Percentiles rank a stretch among this genome's conserved stretches.
Evolutionary conservation across 192 early-diverging fungal species (phyloP).

Genomic region (Backusella circina): DNA sequence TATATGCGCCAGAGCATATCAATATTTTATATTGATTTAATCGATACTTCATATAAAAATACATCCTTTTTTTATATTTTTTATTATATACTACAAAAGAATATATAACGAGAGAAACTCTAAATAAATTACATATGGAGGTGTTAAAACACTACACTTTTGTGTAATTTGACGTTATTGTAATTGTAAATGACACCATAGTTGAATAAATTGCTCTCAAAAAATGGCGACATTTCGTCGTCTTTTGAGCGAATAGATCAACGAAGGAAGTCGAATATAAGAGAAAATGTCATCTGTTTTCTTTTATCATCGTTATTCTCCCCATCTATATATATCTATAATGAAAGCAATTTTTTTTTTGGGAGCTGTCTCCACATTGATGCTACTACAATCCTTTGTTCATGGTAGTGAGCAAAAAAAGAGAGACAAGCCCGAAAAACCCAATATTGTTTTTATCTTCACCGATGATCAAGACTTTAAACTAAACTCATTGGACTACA

Average conservation of each 20-base stretch:
- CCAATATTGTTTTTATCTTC: slow-evolving; percentile 65
- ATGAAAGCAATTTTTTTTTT: not conserved
- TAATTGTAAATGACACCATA: slow-evolving; percentile 1
- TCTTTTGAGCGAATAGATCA: not conserved
- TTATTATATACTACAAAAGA: too few relatives aligned
- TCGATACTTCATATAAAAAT: too few relatives aligned
- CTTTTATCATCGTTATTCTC: not conserved
- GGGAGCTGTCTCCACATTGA: not conserved
- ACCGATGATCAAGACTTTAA: slow-evolving; percentile 63
- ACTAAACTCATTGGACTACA: slow-evolving; percentile 53
- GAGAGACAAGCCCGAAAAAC: slow-evolving; percentile 11
- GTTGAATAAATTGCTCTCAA: not conserved
- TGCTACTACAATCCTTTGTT: not conserved
- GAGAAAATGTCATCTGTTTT: not conserved
- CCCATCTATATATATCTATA: not conserved
- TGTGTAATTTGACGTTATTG: too few relatives aligned
- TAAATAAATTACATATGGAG: too few relatives aligned
- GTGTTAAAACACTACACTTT: too few relatives aligned
- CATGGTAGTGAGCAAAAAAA: not conserved
- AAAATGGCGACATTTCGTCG: not conserved
- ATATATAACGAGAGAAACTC: too few relatives aligned
- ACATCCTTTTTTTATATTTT: too few relatives aligned
- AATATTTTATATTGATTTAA: too few relatives aligned
- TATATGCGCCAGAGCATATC: too few relatives aligned
- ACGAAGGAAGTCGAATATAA: not conserved